Evolutionary conservation across 2,329 filamentous ascomycete species (phyloP), one percentile per base, ranked within the genome.

Genomic region (Sodiomyces alkalinus): DNA sequence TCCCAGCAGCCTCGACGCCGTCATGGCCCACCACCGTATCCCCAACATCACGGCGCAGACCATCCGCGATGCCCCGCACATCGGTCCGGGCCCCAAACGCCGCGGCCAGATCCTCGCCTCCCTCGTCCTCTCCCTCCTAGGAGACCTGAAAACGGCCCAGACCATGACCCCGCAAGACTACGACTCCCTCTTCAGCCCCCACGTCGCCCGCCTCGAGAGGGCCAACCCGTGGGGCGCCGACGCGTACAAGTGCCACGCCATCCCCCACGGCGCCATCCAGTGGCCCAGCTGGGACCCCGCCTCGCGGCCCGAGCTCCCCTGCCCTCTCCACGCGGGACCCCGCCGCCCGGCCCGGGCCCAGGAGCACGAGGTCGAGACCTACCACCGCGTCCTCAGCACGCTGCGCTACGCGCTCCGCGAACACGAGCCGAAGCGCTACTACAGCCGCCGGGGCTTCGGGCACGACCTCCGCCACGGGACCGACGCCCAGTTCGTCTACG

Each of bases 291-390:
- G 27, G 27, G 21, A 17, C 10, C 27, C 27, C 20, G 6, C 19
- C 20, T n/a, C n/a, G n/a, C n/a, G n/a, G n/a, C n/a, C n/a, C n/a
- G n/a, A n/a, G n/a, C n/a, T n/a, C n/a, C n/a, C n/a, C n/a, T n/a
- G n/a, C n/a, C n/a, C n/a, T n/a, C n/a, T n/a, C n/a, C n/a, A n/a
- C n/a, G n/a, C n/a, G n/a, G n/a, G n/a, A n/a, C n/a, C n/a, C n/a
- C n/a, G n/a, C n/a, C n/a, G n/a, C n/a, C n/a, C n/a, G n/a, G n/a
- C n/a, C n/a, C 21, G 10, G 3, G 15, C 9, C 17, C 7, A 17
- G 10, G 27, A 29, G 27, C 27, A 29, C 21, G 16, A 29, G 4
- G 27, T 29, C 8, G 27, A 29, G 16, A 17, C 24, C 21, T 29
- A 23, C n/a, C 27, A 29, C 17, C 27, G 27, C 12, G 16, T n/a